Base-by-base conservation (phyloP, 129 eudicot genomes). In the Lactuca saligna region DNA sequence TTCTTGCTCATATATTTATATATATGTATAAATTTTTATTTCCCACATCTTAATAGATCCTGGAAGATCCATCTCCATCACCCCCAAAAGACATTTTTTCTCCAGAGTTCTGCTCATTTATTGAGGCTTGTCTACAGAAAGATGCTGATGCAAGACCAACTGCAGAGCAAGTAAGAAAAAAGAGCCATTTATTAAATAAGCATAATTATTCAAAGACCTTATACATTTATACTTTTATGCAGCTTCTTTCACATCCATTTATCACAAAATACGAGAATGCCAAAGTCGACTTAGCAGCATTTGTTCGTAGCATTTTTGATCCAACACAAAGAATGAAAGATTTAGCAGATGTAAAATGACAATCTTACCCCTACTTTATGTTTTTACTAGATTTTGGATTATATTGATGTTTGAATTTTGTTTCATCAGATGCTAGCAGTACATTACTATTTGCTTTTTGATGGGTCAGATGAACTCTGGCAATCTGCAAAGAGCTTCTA, bases 11-110 rank as follows among this genome's bases (percentile, higher is more conserved):
- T 34, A 25, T 25, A 25, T 25, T 0, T 25, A 25, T 25, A 25
- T 25, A 25, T 25, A 25, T 25, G 1, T 25, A 25, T 25, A 25
- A 59, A 31, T 41, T n/a, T 5, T 10, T 53, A 7, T 75, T 64
- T 82, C 49, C 12, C 17, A 71, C 41, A 62, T 77, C 35, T 65
- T 75, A 70, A 56, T 80, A 93, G 99, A 89, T 93, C 58, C 80
- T 93, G 38, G 97, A 93, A 53, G 99, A 93, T 74, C 95, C 99
- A 33, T 93, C 99, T 68, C 99, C 99, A 33, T 87, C 97, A 29
- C 93, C 94, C 6, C 75, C 87, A 66, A 85, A 81, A 54, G 70
- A 87, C 60, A 16, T 66, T 7, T 93, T 89, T 83, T 89, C 97
- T 33, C 84, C 95, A 6, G 99, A 93, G 69, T 89, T 93, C 67